Percentiles rank a stretch among this genome's conserved stretches.
These are phyloP conservation scores for Penicillium cinerascens DNA, from an alignment of 495 filamentous ascomycete genomes.

Conservation along the genomic window DNA sequence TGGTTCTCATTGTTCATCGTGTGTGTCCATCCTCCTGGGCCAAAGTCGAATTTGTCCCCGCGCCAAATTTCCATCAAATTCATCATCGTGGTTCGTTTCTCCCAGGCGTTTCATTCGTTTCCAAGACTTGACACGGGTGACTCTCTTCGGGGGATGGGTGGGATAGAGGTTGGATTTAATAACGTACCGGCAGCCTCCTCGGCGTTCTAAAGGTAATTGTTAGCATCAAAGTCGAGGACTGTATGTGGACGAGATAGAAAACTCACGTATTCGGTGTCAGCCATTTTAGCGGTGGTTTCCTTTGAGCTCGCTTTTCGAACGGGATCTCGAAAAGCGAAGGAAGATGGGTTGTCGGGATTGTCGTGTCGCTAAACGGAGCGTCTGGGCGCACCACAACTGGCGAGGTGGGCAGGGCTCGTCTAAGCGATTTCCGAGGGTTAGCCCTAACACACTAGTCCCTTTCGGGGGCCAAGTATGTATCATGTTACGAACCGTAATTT, in stretches of 20 bases:
- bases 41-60: slow-evolving; percentile 8
- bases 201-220: slow-evolving; percentile 64
- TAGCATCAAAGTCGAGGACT: slow-evolving; percentile 25
- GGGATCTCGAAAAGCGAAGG: slow-evolving; percentile 49
- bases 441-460: slow-evolving; percentile 40
- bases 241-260: slow-evolving; percentile 1
- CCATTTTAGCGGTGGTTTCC: slow-evolving; percentile 73
- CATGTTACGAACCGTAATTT: slow-evolving; percentile 3
- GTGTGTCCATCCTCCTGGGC: slow-evolving; percentile 27
- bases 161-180: slow-evolving; percentile 13
- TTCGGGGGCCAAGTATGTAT: slow-evolving; percentile 11
- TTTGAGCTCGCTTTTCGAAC: slow-evolving; percentile 50
- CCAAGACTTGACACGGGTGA: neutral
- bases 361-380: slow-evolving; percentile 44
- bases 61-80: slow-evolving; percentile 8
- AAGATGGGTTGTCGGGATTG: slow-evolving; percentile 44
- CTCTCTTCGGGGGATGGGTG: slow-evolving; percentile 7
- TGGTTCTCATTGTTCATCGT: slow-evolving; percentile 13
- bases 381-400: slow-evolving; percentile 31
- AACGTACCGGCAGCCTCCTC: slow-evolving; percentile 88
- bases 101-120: neutral
- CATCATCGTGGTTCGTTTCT: neutral
- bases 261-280: slow-evolving; percentile 89
- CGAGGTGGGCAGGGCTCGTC: slow-evolving; percentile 44
- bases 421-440: slow-evolving; percentile 46